Conservation (phyloP, 176 grass and related monocot genomes). For the Zoysia pacifica region DNA sequence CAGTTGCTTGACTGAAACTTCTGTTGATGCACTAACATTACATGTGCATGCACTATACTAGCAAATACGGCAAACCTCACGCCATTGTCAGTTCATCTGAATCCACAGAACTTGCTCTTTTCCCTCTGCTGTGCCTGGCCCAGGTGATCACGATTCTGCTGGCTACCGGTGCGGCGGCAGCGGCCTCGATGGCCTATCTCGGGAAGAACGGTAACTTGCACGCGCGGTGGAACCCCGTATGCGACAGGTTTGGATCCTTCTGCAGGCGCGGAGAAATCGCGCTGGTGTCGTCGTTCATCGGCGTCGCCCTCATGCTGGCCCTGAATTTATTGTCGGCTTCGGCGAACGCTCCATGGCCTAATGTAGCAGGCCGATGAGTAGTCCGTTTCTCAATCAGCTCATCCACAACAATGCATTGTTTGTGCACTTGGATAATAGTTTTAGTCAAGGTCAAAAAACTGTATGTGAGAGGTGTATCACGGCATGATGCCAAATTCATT, state of each 20-base stretch:
- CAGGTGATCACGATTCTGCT: constrained; percentile 67
- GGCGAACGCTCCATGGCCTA: constrained; percentile 24
- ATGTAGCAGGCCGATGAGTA: constrained; percentile 37
- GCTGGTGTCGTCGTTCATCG: constrained; percentile 51
- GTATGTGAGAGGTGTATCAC: constrained; percentile 33
- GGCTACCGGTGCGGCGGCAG: constrained; percentile 58
- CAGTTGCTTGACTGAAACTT: constrained; percentile 43
- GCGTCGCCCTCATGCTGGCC: constrained; percentile 51
- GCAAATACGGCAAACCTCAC: background rate
- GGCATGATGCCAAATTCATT: constrained; percentile 20
- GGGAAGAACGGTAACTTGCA: constrained; percentile 84
- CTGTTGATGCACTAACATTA: constrained; percentile 19
- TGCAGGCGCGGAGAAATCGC: constrained; percentile 67
- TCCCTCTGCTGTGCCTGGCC: background rate
- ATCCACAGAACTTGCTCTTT: background rate
- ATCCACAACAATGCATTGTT: constrained; percentile 40
- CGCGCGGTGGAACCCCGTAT: constrained; percentile 81
- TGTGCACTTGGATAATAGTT: constrained; percentile 32
- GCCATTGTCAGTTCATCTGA: constrained; percentile 7
- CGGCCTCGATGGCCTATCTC: constrained; percentile 64
- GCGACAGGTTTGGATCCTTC: constrained; percentile 71
- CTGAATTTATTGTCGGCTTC: constrained; percentile 51
- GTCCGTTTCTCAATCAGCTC: constrained; percentile 39
- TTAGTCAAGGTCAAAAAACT: constrained; percentile 14
- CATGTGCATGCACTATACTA: background rate